These are phyloP conservation scores for Amphibolis antarctica DNA, from an alignment of 106 monocot genomes.

Conservation along the genomic window DNA sequence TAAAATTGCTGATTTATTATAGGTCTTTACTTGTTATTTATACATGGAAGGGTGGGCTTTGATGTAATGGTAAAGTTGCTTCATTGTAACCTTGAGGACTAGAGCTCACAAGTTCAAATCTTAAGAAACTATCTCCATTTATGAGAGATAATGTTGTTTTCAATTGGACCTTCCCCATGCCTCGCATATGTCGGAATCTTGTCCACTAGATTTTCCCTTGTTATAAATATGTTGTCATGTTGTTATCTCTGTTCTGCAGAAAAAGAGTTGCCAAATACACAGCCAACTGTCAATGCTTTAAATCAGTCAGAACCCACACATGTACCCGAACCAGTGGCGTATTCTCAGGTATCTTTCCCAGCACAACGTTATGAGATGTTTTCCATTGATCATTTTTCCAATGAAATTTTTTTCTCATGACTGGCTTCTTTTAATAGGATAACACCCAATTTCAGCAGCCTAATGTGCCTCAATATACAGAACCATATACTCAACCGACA, in stretches of 20 bases:
- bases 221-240: neutral
- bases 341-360: conserved; percentile 12
- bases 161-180: too few species aligned
- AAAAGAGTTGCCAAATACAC: conserved; percentile 13
- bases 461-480: conserved; percentile 22
- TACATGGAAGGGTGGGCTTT: too few species aligned
- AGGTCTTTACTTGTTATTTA: too few species aligned
- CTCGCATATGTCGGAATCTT: neutral
- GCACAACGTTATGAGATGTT: conserved; percentile 34
- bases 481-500: conserved; percentile 37
- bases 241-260: conserved; percentile 20
- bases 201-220: neutral
- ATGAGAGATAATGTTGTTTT: too few species aligned
- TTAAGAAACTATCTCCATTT: too few species aligned
- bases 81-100: too few species aligned
- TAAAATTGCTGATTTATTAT: too few species aligned
- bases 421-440: conserved; percentile 14
- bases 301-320: conserved; percentile 16
- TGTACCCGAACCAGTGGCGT: conserved; percentile 15
- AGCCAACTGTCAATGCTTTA: conserved; percentile 10
- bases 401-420: neutral
- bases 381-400: neutral
- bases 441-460: conserved; percentile 23
- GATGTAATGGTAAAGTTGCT: too few species aligned
- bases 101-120: too few species aligned